Base-by-base conservation (phyloP, 2,329 filamentous ascomycete species). In the Ascochyta rabiei region DNA sequence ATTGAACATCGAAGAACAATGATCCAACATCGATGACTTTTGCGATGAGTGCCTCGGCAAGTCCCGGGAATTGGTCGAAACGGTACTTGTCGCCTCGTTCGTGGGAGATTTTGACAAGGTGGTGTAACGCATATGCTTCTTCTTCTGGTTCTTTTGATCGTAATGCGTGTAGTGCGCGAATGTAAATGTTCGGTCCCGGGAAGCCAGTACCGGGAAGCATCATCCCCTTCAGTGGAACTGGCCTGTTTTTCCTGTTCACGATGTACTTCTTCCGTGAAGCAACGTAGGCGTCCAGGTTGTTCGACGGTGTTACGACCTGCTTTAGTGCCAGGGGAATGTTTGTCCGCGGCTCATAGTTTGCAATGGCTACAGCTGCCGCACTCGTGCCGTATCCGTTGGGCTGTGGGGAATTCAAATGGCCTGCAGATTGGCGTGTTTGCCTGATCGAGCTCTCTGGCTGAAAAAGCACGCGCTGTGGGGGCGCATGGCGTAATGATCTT, bases 41-140 rank as follows among this genome's bases (percentile, higher is more conserved):
- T 57, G 92, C 89, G 50, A 96, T 86, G 9, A 99, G 82, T 3
- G 90, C 90, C 74, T 98, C 95, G 0, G 91, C 91, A 24, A 99
- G 82, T 9, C 91, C 88, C 1, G 90, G 89, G 64, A 97, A 98
- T 5, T 91, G 90, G 65, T 96, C 92, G 63, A 98, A 97, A 57
- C 91, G 89, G 77, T 96, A 97, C 75, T 96, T 96, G 72, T 98
- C 95, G 40, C 93, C 93, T 38, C 93, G 86, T 74, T 98, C 93
- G 69, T 89, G 95, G 0, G 93, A 97, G 24, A 98, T 97, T 72
- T 96, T 96, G 56, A 98, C 92, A 4, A 98, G 79, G 67, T 98
- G 93, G 66, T 96, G 91, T 10, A 98, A 80, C 0, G 92, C 93
- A 76, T 96, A 98, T n/a, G 91, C 87, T 67, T 97, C 89, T 71